Evolutionary conservation across 768 basidiomycete species (phyloP), one percentile per base, ranked within the genome.

Genomic region (Termitomyces sp.): DNA sequence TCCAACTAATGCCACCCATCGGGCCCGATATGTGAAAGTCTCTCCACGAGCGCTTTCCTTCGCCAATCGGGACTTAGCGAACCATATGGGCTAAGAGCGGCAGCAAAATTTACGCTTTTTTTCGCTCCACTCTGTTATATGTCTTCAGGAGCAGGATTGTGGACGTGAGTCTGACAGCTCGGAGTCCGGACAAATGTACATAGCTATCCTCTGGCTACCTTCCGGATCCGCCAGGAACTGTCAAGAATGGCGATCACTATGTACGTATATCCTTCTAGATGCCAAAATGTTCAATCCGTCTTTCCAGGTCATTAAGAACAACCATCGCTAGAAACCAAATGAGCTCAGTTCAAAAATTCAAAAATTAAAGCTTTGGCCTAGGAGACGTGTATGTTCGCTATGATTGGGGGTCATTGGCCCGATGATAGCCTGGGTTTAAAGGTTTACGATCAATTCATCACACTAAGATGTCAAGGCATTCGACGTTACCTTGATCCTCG

Each of bases 161-260:
- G 39, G 50, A 10, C 47, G 29, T 53, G 54, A 36, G 29, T 41
- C 32, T 58, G 60, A 55, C 53, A 55, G 53, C 5, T n/a, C n/a
- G n/a, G n/a, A n/a, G n/a, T n/a, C 10, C 29, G 22, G 12, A 42
- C 39, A 39, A 13, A 41, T 42, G 14, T 37, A 18, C 18, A 9
- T 42, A 20, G 6, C 18, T 47, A 18, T n/a, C 12, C 29, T 29
- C 10, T 6, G 27, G 26, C 43, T 24, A 29, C 10, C 27, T 14
- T n/a, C 16, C 5, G 39, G 44, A 41, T 16, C 18, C 39, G 39
- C 24, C 32, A 51, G 54, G 53, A 51, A 55, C 29, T 24, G 16
- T 57, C 39, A 32, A 18, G 43, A 20, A 13, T 29, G 20, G 10
- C 22, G 12, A 34, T 14, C 31, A 14, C 47, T 14, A n/a, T n/a